A percentile compares a stretch with the other conserved stretches of the same genome.
Conservation (phyloP, 768 basidiomycete species). For the Leccinum barrowsii region DNA sequence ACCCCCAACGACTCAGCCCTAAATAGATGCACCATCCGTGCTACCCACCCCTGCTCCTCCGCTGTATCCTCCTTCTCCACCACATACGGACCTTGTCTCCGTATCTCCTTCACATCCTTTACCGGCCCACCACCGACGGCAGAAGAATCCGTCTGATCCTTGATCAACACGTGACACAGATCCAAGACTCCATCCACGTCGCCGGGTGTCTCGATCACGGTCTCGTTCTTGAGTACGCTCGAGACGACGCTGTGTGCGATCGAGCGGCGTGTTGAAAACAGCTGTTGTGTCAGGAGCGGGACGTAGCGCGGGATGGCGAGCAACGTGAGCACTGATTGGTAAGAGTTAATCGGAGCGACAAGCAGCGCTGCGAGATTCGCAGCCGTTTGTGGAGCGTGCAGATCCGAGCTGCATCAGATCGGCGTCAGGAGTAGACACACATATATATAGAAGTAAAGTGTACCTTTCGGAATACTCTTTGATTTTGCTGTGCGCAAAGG, state of each 20-base stretch:
- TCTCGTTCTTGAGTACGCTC: slow-evolving; percentile 94
- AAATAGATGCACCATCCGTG: slow-evolving; percentile 97
- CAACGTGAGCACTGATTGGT: slow-evolving; percentile 94
- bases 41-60: slow-evolving; percentile 99
- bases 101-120: slow-evolving; percentile 39
- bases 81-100: slow-evolving; percentile 57
- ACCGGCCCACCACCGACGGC: slow-evolving; percentile 8
- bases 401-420: slow-evolving; percentile 59
- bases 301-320: slow-evolving; percentile 91
- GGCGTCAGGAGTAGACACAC: slow-evolving; percentile 32
- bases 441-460: neutral
- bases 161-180: slow-evolving; percentile 87
- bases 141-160: slow-evolving; percentile 66
- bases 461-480: slow-evolving; percentile 81
- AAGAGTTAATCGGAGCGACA: slow-evolving; percentile 92
- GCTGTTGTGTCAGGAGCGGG: slow-evolving; percentile 77
- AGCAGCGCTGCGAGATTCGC: slow-evolving; percentile 89
- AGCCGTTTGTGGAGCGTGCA: slow-evolving; percentile 84
- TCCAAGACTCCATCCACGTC: slow-evolving; percentile 94
- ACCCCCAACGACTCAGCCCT: slow-evolving; percentile 78
- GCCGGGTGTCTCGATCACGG: slow-evolving; percentile 87
- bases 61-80: slow-evolving; percentile 87
- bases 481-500: slow-evolving; percentile 80
- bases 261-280: slow-evolving; percentile 85
- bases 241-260: slow-evolving; percentile 95